Evolutionary conservation across 768 basidiomycete genomes (phyloP).

Genomic region (Phlebiopsis flavidoalba): DNA sequence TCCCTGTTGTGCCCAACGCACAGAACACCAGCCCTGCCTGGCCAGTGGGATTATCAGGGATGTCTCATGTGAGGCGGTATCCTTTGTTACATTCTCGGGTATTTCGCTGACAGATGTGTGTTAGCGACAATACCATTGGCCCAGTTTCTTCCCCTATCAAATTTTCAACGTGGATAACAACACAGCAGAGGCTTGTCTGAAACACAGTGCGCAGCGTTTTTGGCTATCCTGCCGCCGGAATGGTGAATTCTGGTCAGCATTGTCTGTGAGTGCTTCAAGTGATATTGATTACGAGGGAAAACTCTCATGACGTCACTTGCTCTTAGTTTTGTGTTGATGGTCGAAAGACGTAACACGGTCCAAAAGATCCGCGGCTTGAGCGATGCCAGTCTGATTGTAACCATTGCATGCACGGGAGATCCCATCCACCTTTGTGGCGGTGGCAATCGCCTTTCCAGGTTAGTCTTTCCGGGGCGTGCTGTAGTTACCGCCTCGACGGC

Average conservation of each 20-base stretch:
- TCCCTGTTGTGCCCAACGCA: slow-evolving; percentile 57
- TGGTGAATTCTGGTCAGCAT: slow-evolving; percentile 65
- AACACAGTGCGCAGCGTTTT: slow-evolving; percentile 62
- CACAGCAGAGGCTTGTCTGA: slow-evolving; percentile 58
- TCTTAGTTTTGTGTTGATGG: slow-evolving; percentile 67
- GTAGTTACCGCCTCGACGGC: not conserved
- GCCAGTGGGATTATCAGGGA: slow-evolving; percentile 59
- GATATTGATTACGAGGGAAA: not conserved
- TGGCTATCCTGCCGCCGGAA: slow-evolving; percentile 67
- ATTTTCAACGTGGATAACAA: slow-evolving; percentile 57
- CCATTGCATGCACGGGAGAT: slow-evolving; percentile 63
- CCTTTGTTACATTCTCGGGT: not conserved
- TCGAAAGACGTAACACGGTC: slow-evolving; percentile 41
- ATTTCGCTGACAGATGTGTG: not conserved
- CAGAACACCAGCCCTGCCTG: slow-evolving; percentile 56
- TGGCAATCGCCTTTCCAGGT: slow-evolving; percentile 40
- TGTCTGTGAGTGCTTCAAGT: slow-evolving; percentile 57
- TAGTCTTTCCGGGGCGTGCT: not conserved
- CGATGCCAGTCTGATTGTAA: slow-evolving; percentile 34
- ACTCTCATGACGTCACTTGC: not conserved
- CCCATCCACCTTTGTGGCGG: slow-evolving; percentile 66
- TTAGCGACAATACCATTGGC: not conserved
- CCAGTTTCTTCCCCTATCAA: slow-evolving; percentile 59
- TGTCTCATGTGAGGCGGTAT: slow-evolving; percentile 47
- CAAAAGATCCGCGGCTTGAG: slow-evolving; percentile 29